Evolutionary conservation across 495 filamentous ascomycete genomes (phyloP).

Genomic region (Coniosporium apollinis): DNA sequence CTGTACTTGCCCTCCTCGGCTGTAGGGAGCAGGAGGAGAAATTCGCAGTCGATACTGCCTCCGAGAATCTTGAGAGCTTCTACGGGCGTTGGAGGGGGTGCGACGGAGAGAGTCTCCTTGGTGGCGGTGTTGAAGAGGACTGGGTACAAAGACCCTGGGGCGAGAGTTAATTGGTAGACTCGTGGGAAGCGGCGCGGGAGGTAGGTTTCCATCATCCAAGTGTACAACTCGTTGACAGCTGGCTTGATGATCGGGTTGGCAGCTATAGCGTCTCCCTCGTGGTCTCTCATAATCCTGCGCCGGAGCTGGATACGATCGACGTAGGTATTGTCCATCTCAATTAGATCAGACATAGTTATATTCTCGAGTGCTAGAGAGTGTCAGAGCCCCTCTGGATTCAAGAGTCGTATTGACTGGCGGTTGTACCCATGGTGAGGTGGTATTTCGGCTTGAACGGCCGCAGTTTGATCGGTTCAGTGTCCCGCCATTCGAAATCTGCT

Average conservation of each 20-base stretch:
- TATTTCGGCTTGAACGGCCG: constrained; percentile 57
- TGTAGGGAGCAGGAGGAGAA: constrained; percentile 53
- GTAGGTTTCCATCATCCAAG: constrained; percentile 43
- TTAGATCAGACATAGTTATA: constrained; percentile 40
- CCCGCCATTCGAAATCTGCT: constrained; percentile 40
- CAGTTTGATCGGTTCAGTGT: constrained; percentile 40
- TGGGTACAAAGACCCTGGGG: not conserved
- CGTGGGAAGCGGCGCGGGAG: constrained; percentile 49
- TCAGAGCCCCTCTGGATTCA: not conserved
- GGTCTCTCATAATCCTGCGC: constrained; percentile 29
- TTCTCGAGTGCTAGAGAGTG: constrained; percentile 29
- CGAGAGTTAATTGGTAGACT: constrained; percentile 34
- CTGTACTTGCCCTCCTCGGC: constrained; percentile 35
- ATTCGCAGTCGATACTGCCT: constrained; percentile 53
- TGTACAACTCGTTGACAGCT: constrained; percentile 48
- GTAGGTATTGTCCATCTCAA: constrained; percentile 53
- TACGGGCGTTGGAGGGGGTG: constrained; percentile 12
- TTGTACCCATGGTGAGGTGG: constrained; percentile 54
- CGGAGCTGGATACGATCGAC: constrained; percentile 37
- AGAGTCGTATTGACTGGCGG: not conserved
- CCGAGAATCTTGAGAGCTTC: constrained; percentile 33
- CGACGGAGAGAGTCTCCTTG: constrained; percentile 25
- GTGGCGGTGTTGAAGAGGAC: constrained; percentile 28
- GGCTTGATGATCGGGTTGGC: constrained; percentile 24
- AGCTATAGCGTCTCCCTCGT: constrained; percentile 29